These are phyloP conservation scores for Graphilbum fragrans DNA, from an alignment of 2,329 filamentous ascomycete species.

Conservation along the genomic window DNA sequence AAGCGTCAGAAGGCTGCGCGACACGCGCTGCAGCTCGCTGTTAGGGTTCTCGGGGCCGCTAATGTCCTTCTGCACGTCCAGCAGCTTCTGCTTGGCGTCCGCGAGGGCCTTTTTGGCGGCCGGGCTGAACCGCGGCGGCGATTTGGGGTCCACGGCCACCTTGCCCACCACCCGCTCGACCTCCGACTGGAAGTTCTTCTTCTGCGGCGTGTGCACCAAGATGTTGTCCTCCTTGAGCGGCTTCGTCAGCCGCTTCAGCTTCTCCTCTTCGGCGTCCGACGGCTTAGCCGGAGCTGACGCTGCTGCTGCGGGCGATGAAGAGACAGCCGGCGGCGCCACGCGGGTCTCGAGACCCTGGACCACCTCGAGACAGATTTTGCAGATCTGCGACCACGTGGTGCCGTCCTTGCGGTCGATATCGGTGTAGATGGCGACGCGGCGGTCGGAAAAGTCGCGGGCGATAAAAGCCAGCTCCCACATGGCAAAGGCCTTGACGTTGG, in stretches of 20 bases:
- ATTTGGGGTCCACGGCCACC: constrained; percentile 32
- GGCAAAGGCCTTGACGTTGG: constrained; percentile 67
- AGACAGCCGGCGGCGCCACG: constrained; percentile 35
- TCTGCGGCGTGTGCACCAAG: constrained; percentile 24
- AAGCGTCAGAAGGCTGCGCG: constrained; percentile 34
- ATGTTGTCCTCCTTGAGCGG: constrained; percentile 33
- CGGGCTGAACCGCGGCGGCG: constrained; percentile 36
- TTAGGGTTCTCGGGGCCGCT: constrained; percentile 36
- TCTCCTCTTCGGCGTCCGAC: constrained; percentile 10
- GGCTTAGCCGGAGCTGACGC: constrained; percentile 14
- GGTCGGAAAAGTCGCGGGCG: constrained; percentile 58
- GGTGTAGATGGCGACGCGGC: constrained; percentile 70
- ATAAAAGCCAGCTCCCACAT: constrained; percentile 86
- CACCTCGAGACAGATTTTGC: constrained; percentile 54
- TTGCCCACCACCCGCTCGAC: constrained; percentile 33
- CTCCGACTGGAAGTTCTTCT: constrained; percentile 25
- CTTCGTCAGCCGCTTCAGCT: constrained; percentile 21
- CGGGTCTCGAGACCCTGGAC: constrained; percentile 56
- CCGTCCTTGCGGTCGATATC: constrained; percentile 77
- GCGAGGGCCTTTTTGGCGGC: constrained; percentile 36
- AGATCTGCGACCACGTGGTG: constrained; percentile 71
- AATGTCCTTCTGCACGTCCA: constrained; percentile 42
- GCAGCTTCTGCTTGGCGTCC: constrained; percentile 32
- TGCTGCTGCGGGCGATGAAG: constrained; percentile 3
- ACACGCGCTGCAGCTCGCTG: constrained; percentile 34